These are phyloP conservation scores for Russula olivacea DNA, from an alignment of 768 basidiomycete genomes.

Conservation along the genomic window DNA sequence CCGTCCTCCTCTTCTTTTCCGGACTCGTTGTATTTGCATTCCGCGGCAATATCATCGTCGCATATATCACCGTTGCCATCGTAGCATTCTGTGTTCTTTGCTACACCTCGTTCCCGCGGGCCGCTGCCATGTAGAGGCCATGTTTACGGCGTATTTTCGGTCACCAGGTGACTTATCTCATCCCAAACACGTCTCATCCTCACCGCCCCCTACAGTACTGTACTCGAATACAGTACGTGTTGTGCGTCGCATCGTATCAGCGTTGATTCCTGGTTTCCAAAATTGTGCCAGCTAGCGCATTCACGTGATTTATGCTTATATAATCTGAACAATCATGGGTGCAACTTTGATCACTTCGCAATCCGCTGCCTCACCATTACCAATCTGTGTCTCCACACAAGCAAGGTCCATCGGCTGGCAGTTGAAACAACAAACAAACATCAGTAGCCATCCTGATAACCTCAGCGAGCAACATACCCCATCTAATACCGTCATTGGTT, in stretches of 20 bases:
- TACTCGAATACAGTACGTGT: too few relatives aligned
- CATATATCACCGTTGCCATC: neutral
- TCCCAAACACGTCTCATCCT: neutral
- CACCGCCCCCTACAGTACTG: neutral
- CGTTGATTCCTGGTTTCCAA: neutral
- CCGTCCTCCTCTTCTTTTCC: neutral
- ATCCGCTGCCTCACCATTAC: conserved; percentile 67
- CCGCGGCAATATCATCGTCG: neutral
- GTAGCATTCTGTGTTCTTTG: neutral
- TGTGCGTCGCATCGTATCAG: neutral
- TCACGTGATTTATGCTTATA: conserved; percentile 2
- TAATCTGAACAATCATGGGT: conserved; percentile 30
- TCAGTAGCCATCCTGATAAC: neutral
- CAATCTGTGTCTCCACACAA: conserved; percentile 93
- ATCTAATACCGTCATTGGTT: conserved; percentile 82
- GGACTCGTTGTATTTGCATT: neutral
- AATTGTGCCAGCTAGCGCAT: neutral
- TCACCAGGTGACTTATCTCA: neutral
- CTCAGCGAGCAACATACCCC: conserved; percentile 42
- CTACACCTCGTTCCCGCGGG: too few relatives aligned
- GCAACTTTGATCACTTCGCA: conserved; percentile 71
- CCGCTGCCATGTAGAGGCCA: neutral
- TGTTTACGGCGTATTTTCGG: neutral
- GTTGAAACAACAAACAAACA: neutral
- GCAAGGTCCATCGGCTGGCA: conserved; percentile 67